Base-by-base conservation (phyloP, 768 basidiomycete species). In the Daedaleopsis sinensis region DNA sequence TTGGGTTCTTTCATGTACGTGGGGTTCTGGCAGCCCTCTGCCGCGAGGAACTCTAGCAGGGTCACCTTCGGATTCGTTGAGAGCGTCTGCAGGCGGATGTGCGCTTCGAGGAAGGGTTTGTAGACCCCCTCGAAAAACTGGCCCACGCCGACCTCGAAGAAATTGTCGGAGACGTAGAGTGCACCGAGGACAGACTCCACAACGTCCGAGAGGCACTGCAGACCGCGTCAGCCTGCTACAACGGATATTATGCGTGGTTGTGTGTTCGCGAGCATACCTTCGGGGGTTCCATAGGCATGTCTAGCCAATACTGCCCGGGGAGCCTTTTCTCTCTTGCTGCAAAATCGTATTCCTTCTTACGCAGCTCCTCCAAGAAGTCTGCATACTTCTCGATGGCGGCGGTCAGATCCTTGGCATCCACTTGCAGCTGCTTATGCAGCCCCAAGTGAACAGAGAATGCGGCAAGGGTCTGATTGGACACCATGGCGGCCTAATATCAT, bases 161-260 rank as follows among this genome's bases (percentile, higher is more conserved):
- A 91, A 57, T 82, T 78, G 70, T 93, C 91, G 21, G 87, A 90
- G 63, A 94, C 82, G 73, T 88, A 91, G 52, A 93, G 75, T 11
- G 91, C 93, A 10, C 91, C 93, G 38, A 92, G 77, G 43, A 91
- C 78, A 2, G 92, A 87, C 73, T 95, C 93, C 21, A 94, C 80
- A 27, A 93, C 79, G 71, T 94, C 91, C 9, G 90, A 90, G 19
- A 94, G 78, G 10, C 80, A 82, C 93, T 94, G 69, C 19, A 60
- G 32, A 13, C 39, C 9, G 21, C 23, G 42, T 38, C 39, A 23
- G 42, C 55, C 23, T 49, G 27, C 27, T 32, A 32, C 4, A 32
- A 3, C 27, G 27, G 27, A 3, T 32, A 32, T 32, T 3, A 32
- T 32, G 27, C 7, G 27, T 3, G 7, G 27, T 32, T 32, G 3